These are phyloP conservation scores for Phytophthora agathidicida DNA, from an alignment of 352 stramenopile genomes.

Conservation along the genomic window DNA sequence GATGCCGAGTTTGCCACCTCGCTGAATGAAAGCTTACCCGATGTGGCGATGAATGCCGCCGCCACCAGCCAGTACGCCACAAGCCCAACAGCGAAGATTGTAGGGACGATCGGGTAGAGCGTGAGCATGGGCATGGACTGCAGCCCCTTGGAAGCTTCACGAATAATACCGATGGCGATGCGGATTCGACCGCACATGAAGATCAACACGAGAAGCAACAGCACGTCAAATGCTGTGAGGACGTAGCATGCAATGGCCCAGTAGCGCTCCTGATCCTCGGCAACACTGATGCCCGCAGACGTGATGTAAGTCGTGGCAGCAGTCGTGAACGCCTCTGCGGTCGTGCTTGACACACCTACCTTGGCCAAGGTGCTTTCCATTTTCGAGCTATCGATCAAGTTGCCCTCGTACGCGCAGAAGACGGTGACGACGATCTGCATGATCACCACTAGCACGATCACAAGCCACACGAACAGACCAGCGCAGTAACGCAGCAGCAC, in stretches of 20 bases:
- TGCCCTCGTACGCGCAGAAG: slow-evolving; percentile 78
- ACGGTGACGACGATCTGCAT: slow-evolving; percentile 78
- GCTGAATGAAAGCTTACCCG: slow-evolving; percentile 54
- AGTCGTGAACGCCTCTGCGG: slow-evolving; percentile 34
- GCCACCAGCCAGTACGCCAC: slow-evolving; percentile 82
- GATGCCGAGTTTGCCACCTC: slow-evolving; percentile 43
- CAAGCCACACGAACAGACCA: slow-evolving; percentile 81
- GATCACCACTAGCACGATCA: slow-evolving; percentile 63
- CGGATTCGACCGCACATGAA: slow-evolving; percentile 86
- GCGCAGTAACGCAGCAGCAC: slow-evolving; percentile 78
- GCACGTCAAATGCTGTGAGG: slow-evolving; percentile 65
- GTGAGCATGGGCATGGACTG: slow-evolving; percentile 80
- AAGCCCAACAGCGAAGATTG: slow-evolving; percentile 65
- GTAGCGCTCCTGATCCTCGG: slow-evolving; percentile 63
- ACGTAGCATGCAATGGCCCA: slow-evolving; percentile 83
- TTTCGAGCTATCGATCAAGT: slow-evolving; percentile 57
- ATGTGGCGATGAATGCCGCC: slow-evolving; percentile 80
- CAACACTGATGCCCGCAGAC: slow-evolving; percentile 47
- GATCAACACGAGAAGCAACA: slow-evolving; percentile 71
- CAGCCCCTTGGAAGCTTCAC: slow-evolving; percentile 82
- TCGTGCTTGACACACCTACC: slow-evolving; percentile 53
- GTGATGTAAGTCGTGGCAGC: slow-evolving; percentile 67
- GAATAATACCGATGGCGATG: slow-evolving; percentile 89
- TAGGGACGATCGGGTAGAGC: slow-evolving; percentile 78
- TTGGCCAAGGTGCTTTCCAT: slow-evolving; percentile 54